Evolutionary conservation across 768 basidiomycete species (phyloP).

Genomic region (Mycena leptocephala): DNA sequence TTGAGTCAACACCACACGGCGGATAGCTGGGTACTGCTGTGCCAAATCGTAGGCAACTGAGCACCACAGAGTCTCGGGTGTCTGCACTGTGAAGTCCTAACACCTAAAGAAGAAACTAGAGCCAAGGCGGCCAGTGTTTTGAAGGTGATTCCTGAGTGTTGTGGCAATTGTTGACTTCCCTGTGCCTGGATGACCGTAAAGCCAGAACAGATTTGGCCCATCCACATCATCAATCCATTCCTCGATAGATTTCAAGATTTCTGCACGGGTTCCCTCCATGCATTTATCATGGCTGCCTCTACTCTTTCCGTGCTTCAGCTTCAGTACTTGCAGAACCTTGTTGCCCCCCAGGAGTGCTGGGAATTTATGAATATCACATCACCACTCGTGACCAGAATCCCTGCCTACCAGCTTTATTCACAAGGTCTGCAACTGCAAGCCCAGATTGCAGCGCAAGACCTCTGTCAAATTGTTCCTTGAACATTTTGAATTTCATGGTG

Average conservation of each 20-base stretch:
- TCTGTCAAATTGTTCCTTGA: constrained; percentile 42
- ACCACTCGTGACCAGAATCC: background rate
- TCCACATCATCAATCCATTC: background rate
- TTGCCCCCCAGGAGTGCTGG: background rate
- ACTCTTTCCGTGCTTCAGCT: background rate
- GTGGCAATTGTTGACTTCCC: constrained; percentile 13
- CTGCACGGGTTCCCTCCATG: background rate
- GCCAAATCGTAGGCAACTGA: constrained; percentile 26
- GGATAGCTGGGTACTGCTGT: background rate
- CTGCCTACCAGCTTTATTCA: background rate
- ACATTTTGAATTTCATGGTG: constrained; percentile 29
- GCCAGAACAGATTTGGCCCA: constrained; percentile 11
- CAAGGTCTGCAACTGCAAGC: constrained; percentile 18
- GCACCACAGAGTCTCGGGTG: constrained; percentile 23
- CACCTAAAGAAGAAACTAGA: constrained; percentile 18
- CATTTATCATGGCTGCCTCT: background rate
- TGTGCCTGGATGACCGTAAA: constrained; percentile 7
- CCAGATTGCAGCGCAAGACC: constrained; percentile 41
- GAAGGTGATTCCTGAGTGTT: background rate
- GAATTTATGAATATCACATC: background rate
- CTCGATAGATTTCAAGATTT: background rate
- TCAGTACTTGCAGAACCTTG: background rate
- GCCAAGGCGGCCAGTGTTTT: background rate
- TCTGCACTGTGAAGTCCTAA: constrained; percentile 3
- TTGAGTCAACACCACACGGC: background rate